These are phyloP conservation scores for Phytopythium mirpurense DNA, from an alignment of 352 stramenopile genomes.

Conservation along the genomic window DNA sequence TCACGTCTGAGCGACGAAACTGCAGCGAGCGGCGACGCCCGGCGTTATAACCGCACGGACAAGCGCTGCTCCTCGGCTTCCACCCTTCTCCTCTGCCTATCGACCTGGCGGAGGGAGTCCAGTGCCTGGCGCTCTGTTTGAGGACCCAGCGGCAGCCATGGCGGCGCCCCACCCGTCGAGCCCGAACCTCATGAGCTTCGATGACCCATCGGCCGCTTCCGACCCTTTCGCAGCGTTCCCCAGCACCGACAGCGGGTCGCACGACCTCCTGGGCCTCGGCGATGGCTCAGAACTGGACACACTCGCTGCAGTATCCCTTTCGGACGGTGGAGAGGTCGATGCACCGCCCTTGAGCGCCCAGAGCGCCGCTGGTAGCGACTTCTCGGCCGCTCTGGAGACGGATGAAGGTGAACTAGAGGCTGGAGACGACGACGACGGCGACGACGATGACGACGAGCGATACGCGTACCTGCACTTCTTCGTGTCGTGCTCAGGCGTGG, in stretches of 20 bases:
- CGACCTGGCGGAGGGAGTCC: neutral
- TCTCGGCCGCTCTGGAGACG: neutral
- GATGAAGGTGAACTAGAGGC: neutral
- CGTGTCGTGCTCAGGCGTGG: conserved; percentile 53
- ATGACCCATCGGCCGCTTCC: conserved; percentile 21
- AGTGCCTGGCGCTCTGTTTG: neutral
- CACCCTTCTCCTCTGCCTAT: neutral
- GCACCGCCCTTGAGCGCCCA: conserved; percentile 2
- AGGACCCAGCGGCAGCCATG: neutral
- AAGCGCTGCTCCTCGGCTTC: too few species aligned
- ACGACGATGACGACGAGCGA: conserved; percentile 6
- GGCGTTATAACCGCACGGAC: too few species aligned
- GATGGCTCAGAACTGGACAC: neutral
- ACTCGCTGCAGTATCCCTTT: neutral
- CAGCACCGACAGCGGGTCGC: neutral
- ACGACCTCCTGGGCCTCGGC: conserved; percentile 6
- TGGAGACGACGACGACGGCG: neutral
- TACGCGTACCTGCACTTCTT: conserved; percentile 55
- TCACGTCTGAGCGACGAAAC: too few species aligned
- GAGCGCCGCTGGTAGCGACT: neutral
- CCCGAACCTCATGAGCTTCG: conserved; percentile 44
- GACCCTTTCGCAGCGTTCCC: conserved; percentile 3
- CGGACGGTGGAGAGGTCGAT: neutral
- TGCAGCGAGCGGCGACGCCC: neutral
- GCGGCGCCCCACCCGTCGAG: conserved; percentile 12